Evolutionary conservation across 2,329 filamentous ascomycete genomes (phyloP).

Genomic region (Fusarium foetens): DNA sequence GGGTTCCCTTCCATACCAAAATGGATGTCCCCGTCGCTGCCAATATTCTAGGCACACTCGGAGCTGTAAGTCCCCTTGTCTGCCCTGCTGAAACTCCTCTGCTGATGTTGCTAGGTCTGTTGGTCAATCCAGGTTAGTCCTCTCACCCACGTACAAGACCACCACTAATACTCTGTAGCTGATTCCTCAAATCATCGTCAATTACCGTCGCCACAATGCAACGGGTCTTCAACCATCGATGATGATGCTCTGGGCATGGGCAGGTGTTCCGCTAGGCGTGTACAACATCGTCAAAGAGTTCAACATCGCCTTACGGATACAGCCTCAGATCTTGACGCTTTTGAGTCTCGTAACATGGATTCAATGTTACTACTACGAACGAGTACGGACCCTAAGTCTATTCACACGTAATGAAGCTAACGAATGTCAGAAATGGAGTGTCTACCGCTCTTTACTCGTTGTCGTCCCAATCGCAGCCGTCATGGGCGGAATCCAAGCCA

Average conservation of each 20-base stretch:
- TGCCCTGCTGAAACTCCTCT: neutral
- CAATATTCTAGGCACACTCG: conserved; percentile 68
- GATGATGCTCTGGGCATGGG: conserved; percentile 78
- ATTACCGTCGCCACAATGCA: conserved; percentile 73
- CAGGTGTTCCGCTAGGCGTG: conserved; percentile 72
- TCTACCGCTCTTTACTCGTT: conserved; percentile 59
- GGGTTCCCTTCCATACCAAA: rapidly evolving
- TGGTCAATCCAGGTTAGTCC: conserved; percentile 71
- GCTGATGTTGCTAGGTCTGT: conserved; percentile 55
- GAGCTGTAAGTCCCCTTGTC: conserved; percentile 57
- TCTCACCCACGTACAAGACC: neutral
- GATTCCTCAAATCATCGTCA: conserved; percentile 75
- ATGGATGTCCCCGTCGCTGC: conserved; percentile 67
- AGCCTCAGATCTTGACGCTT: conserved; percentile 56
- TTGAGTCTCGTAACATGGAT: conserved; percentile 57
- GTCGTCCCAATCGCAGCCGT: conserved; percentile 62
- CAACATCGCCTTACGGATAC: conserved; percentile 55
- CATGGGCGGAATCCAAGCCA: conserved; percentile 69
- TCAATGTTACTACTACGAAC: conserved; percentile 56
- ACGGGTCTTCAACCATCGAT: conserved; percentile 73
- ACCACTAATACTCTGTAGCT: conserved; percentile 55
- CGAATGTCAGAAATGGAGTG: conserved; percentile 59
- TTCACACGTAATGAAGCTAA: neutral
- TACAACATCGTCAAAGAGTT: conserved; percentile 57
- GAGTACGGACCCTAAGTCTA: conserved; percentile 33